phyloP scores from a whole-genome alignment of 2,329 filamentous ascomycete species.

The Monilinia fructicola region DNA sequence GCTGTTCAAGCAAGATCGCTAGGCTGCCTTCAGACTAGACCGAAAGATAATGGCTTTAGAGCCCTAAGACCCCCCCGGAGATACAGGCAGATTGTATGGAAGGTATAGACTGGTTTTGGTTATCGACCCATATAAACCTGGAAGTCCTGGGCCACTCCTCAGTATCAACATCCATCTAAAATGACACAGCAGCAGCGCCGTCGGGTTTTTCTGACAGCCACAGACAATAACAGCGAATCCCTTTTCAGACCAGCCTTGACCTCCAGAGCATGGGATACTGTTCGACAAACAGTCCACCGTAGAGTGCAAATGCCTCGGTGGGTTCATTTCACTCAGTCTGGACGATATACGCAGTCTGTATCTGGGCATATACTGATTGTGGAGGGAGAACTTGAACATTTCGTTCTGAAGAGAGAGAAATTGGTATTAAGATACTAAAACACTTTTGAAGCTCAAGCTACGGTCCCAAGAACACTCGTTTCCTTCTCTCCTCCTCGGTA shows the following conservation, averaged over 20 bases:
- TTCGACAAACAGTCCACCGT: background rate
- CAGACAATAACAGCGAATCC: background rate
- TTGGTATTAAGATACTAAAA: constrained; percentile 10
- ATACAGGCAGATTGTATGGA: background rate
- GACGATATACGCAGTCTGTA: background rate
- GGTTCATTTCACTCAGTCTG: background rate
- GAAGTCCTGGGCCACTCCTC: background rate
- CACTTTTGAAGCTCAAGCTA: background rate
- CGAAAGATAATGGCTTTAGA: no score
- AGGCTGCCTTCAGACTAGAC: no score
- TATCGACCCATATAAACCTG: background rate
- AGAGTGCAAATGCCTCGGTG: background rate
- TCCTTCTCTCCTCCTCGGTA: background rate
- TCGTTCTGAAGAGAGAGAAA: background rate
- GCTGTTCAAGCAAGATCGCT: no score
- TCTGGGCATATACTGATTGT: background rate
- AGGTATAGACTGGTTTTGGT: background rate
- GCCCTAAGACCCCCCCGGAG: no score
- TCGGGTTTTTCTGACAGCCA: background rate
- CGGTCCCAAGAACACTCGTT: background rate
- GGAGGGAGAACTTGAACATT: background rate
- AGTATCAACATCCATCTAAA: background rate
- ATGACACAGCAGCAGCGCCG: background rate
- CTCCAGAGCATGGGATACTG: background rate
- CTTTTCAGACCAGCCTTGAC: background rate